Conservation (phyloP, 2,329 filamentous ascomycete species). For the Pestalotiopsis sp. region DNA sequence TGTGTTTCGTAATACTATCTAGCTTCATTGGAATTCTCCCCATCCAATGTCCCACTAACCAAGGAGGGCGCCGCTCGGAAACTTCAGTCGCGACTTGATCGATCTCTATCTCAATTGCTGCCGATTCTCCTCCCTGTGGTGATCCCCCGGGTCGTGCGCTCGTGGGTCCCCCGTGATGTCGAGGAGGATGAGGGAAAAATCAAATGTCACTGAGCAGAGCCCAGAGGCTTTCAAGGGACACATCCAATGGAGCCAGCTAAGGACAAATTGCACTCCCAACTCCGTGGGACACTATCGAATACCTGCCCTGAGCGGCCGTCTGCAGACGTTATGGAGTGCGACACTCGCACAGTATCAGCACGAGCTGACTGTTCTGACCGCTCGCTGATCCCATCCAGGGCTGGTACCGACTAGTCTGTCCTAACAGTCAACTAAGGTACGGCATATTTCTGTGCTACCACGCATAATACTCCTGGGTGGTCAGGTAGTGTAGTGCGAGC, state of each 20-base stretch:
- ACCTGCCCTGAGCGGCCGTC: not conserved
- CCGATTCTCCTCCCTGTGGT: not conserved
- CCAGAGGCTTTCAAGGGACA: not conserved
- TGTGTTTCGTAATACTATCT: not conserved
- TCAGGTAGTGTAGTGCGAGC: not conserved
- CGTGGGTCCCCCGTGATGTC: not conserved
- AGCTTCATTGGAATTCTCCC: not conserved
- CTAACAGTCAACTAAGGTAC: not conserved
- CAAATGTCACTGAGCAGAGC: not conserved
- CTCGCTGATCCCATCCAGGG: not conserved
- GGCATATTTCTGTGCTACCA: not conserved
- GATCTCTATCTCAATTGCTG: not conserved
- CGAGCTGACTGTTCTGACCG: not conserved
- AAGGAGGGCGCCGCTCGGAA: not conserved
- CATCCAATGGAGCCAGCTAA: not conserved
- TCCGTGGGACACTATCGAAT: not conserved
- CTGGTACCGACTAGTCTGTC: not conserved
- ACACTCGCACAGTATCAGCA: not conserved
- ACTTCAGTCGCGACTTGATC: not conserved
- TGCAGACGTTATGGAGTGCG: not conserved
- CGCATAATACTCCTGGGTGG: not conserved
- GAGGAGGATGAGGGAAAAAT: not conserved
- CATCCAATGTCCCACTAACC: not conserved
- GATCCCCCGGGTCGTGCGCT: not conserved
- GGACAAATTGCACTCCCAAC: not conserved